phyloP scores from a whole-genome alignment of 768 basidiomycete genomes.

The Kwoniella botswanensis region DNA sequence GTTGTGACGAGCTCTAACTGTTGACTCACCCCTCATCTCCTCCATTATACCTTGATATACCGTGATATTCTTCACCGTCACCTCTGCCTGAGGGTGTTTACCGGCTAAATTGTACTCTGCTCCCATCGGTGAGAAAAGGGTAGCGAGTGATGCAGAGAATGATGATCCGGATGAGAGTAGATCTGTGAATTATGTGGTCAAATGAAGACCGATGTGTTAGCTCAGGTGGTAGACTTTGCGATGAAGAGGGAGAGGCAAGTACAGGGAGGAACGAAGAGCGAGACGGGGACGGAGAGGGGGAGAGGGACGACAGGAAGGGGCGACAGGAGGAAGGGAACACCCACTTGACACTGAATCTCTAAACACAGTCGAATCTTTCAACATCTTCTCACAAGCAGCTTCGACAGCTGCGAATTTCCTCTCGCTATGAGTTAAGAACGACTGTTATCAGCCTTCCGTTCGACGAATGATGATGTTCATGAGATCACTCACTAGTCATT shows the following conservation, averaged over 20 bases:
- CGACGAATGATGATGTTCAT: not conserved
- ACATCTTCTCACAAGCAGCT: constrained; percentile 79
- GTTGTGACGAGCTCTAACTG: too few relatives aligned
- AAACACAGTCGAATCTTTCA: constrained; percentile 90
- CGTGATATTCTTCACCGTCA: constrained; percentile 78
- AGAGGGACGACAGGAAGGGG: too few relatives aligned
- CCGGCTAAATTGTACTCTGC: constrained; percentile 76
- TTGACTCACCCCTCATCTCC: constrained; percentile 67
- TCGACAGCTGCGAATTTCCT: constrained; percentile 79
- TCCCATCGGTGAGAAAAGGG: constrained; percentile 59
- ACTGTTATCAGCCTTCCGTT: too few relatives aligned
- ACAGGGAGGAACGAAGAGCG: too few relatives aligned
- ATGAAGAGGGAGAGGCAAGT: too few relatives aligned
- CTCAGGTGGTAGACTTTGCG: too few relatives aligned
- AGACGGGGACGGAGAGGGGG: too few relatives aligned
- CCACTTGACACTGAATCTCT: constrained; percentile 75
- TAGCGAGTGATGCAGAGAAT: constrained; percentile 58
- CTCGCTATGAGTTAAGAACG: constrained; percentile 53
- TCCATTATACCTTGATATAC: constrained; percentile 76
- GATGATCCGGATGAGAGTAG: constrained; percentile 58
- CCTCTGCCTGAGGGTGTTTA: constrained; percentile 76
- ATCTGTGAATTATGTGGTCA: constrained; percentile 27
- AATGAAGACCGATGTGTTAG: too few relatives aligned
- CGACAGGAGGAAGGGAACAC: constrained; percentile 41
- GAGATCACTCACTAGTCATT: constrained; percentile 68